phyloP scores from a whole-genome alignment of 2,329 filamentous ascomycete species.

The Diplodia scrobiculata region DNA sequence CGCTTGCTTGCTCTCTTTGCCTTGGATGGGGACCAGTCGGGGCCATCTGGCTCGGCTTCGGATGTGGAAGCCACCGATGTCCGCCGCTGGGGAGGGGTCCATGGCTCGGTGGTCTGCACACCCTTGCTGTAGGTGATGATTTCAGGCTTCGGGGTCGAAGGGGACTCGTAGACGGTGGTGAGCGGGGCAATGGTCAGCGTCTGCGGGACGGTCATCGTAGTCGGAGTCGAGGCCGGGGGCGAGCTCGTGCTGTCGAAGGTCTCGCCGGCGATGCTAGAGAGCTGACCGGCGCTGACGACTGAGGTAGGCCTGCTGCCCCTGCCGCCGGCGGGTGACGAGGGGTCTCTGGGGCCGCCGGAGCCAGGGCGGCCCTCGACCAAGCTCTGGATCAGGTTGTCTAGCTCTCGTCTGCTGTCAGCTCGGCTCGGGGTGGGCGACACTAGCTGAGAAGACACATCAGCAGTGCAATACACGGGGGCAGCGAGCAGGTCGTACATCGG shows the following conservation, averaged over 20 bases:
- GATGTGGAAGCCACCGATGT: conserved; percentile 42
- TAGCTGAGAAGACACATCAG: conserved; percentile 54
- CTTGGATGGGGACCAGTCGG: conserved; percentile 56
- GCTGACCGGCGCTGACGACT: conserved; percentile 76
- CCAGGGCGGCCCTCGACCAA: conserved; percentile 76
- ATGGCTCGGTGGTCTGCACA: conserved; percentile 83
- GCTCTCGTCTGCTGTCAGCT: conserved; percentile 69
- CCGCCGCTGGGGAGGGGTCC: conserved; percentile 59
- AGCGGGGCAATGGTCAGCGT: conserved; percentile 73
- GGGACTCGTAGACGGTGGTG: conserved; percentile 77
- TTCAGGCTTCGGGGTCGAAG: conserved; percentile 71
- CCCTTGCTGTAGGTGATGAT: conserved; percentile 96
- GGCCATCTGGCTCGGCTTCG: conserved; percentile 63
- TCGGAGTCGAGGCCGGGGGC: conserved; percentile 45
- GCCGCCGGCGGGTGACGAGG: conserved; percentile 47
- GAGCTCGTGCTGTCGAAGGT: conserved; percentile 47
- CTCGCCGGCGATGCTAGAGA: conserved; percentile 64
- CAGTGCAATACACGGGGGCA: conserved; percentile 28
- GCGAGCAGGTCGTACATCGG: conserved; percentile 62
- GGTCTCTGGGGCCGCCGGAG: conserved; percentile 62
- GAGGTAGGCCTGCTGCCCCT: conserved; percentile 78
- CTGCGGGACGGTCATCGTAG: conserved; percentile 60
- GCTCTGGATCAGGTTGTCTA: conserved; percentile 82
- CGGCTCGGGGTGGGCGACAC: conserved; percentile 70
- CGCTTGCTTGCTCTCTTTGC: conserved; percentile 65